Percentiles rank a stretch among this genome's conserved stretches.
phyloP scores from a whole-genome alignment of 805 yeast species.

The Starmerella apis region DNA sequence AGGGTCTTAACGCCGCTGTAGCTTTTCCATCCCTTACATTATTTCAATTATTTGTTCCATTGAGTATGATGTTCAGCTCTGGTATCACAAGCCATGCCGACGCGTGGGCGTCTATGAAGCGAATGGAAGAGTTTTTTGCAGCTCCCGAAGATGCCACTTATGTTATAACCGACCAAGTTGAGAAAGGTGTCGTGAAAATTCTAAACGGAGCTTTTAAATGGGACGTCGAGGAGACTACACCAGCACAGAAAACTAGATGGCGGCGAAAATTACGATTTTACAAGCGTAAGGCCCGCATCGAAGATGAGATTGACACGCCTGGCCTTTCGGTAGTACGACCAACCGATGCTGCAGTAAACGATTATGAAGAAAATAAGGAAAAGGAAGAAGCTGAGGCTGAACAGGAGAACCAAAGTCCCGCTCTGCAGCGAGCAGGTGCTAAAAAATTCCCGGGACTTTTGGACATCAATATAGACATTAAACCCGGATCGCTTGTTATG shows the following conservation, averaged over 20 bases:
- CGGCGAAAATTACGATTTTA: conserved; percentile 13
- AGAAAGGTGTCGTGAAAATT: conserved; percentile 41
- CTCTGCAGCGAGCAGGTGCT: conserved; percentile 23
- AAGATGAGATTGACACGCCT: conserved; percentile 8
- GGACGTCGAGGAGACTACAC: conserved; percentile 36
- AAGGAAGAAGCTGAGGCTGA: conserved; percentile 10
- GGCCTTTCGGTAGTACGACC: conserved; percentile 9
- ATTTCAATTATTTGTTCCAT: conserved; percentile 58
- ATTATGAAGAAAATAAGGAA: conserved; percentile 18
- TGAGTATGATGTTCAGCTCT: conserved; percentile 49
- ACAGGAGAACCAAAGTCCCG: conserved; percentile 11
- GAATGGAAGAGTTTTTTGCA: conserved; percentile 23
- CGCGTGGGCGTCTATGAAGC: conserved; percentile 30
- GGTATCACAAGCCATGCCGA: conserved; percentile 37
- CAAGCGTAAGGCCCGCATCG: conserved; percentile 11
- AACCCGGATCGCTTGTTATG: conserved; percentile 60
- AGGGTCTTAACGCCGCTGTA: conserved; percentile 43
- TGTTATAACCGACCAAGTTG: conserved; percentile 26
- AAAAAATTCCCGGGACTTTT: conserved; percentile 37
- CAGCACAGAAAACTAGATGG: conserved; percentile 17
- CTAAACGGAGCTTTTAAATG: conserved; percentile 53
- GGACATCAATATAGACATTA: conserved; percentile 44
- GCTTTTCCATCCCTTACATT: conserved; percentile 63
- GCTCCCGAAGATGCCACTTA: conserved; percentile 35
- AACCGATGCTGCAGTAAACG: conserved; percentile 6